A percentile compares a stretch with the other conserved stretches of the same genome.
phyloP scores from a whole-genome alignment of 106 monocot genomes.

The Acorus calamus region DNA sequence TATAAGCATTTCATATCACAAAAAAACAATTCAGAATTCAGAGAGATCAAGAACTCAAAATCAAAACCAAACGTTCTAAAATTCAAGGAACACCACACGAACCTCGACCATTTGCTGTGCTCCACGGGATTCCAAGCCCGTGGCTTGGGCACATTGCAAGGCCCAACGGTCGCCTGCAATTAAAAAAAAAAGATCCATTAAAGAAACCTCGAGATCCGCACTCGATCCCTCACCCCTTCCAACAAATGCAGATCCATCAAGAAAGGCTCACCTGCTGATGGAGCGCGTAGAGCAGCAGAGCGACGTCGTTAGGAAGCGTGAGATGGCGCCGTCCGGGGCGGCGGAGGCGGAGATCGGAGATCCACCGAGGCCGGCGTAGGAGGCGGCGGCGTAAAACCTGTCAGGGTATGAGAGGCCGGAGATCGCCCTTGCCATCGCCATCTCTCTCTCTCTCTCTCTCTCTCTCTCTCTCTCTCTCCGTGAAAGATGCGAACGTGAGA shows the following conservation, averaged over 20 bases:
- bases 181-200: constrained; percentile 1
- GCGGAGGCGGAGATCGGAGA: constrained; percentile 2
- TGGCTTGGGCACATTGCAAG: constrained; percentile 65
- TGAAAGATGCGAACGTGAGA: too few species aligned
- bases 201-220: not conserved
- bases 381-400: constrained; percentile 50
- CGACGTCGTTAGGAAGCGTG: constrained; percentile 50
- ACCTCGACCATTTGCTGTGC: constrained; percentile 93
- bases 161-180: constrained; percentile 76
- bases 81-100: constrained; percentile 4
- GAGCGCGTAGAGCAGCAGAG: constrained; percentile 46
- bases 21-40: too few species aligned
- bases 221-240: too few species aligned
- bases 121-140: constrained; percentile 82
- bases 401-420: constrained; percentile 53
- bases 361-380: constrained; percentile 41
- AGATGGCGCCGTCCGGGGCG: constrained; percentile 6
- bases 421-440: constrained; percentile 32
- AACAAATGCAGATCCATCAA: too few species aligned
- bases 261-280: constrained; percentile 34
- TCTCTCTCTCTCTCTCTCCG: too few species aligned
- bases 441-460: not conserved
- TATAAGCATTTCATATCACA: too few species aligned
- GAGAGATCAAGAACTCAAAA: too few species aligned
- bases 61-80: too few species aligned